Evolutionary conservation across 768 basidiomycete genomes (phyloP), one percentile per base, ranked within the genome.

Genomic region (Collybia sordida): DNA sequence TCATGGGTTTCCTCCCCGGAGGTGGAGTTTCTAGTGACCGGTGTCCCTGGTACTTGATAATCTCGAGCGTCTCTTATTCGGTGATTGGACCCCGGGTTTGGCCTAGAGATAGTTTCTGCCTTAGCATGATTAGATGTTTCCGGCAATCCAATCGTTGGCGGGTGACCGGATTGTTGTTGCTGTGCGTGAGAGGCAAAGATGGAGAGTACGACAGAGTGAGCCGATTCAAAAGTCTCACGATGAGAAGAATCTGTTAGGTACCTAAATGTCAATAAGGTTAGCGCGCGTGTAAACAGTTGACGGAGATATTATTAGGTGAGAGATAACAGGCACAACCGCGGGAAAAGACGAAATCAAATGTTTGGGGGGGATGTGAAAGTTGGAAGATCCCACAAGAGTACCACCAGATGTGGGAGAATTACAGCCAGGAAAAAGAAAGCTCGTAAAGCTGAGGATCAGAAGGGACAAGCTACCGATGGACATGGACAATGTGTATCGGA

Each of bases 221-320:
- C 83, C 0, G 90, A 87, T 64, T 95, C 92, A 58, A 83, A 94
- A n/a, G 82, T 82, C 55, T 93, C 88, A 27, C 87, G 82, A 55
- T 89, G 73, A 4, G 70, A 63, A 14, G 82, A 56, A 49, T 84
- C 77, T 46, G 71, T 74, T 23, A 92, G 72, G 61, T 86, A 79
- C 15, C 90, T 91, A 57, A 36, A 38, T 22, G 18, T 46, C 14
- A 52, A 48, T 50, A 41, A 35, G 42, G 60, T 59, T 47, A 58
- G 58, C 31, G 47, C 54, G 42, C 44, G 42, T 23, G 39, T 34
- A 35, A 15, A 51, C 45, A 37, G 28, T 15, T 31, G 3, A 31
- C 9, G 31, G 31, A 31, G 31, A 4, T 31, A 31, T 31, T 4
- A 31, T 31, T 31, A 31, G 31, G 31, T 31, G 31, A 31, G 31